A percentile compares a stretch with the other conserved stretches of the same genome.
phyloP scores from a whole-genome alignment of 768 basidiomycete species.

The Termitomyces sp. region DNA sequence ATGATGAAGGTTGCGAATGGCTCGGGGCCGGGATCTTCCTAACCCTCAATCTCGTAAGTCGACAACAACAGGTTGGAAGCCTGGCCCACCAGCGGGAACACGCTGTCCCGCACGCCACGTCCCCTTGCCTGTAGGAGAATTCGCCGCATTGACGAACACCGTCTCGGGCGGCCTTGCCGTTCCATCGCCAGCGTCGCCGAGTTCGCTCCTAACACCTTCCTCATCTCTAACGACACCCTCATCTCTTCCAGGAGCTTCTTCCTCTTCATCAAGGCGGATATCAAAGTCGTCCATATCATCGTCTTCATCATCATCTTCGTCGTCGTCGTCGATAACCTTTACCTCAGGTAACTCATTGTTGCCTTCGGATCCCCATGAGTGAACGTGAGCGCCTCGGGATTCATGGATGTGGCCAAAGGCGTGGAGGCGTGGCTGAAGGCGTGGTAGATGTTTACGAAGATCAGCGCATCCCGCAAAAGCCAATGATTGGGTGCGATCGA shows the following conservation, averaged over 20 bases:
- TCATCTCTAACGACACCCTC: too few relatives aligned
- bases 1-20: background rate
- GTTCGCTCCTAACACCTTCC: background rate
- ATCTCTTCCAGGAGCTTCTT: background rate
- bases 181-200: background rate
- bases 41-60: background rate
- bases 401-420: slow-evolving; percentile 72
- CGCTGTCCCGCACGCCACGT: background rate
- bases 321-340: background rate
- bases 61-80: background rate
- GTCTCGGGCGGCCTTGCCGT: background rate
- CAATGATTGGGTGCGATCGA: slow-evolving; percentile 40
- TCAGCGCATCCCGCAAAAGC: slow-evolving; percentile 44
- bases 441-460: slow-evolving; percentile 37
- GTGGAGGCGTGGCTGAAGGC: slow-evolving; percentile 39
- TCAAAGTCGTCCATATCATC: background rate
- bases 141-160: background rate
- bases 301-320: background rate
- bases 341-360: background rate
- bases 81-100: background rate
- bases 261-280: background rate
- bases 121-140: background rate
- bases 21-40: background rate
- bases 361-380: slow-evolving; percentile 26
- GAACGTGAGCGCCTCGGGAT: slow-evolving; percentile 44